These are phyloP conservation scores for Plasmodium gallinaceum DNA, from an alignment of 169 alveolate species.

Conservation along the genomic window DNA sequence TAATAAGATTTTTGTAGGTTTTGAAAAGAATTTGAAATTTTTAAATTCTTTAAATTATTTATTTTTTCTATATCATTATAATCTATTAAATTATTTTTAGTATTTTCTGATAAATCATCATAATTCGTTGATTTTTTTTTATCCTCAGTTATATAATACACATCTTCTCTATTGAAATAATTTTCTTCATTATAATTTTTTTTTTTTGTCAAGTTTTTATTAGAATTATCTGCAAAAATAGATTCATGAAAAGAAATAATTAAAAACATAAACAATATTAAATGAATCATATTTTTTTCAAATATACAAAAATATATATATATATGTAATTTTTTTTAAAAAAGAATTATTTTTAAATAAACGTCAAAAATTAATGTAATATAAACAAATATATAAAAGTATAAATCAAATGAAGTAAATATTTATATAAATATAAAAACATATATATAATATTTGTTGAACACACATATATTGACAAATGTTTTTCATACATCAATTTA, in stretches of 20 bases:
- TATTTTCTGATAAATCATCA: slow-evolving; percentile 22
- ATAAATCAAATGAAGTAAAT: not conserved
- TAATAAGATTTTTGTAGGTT: slow-evolving; percentile 23
- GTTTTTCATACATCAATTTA: too few species aligned
- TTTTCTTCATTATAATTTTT: slow-evolving; percentile 16
- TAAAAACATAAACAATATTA: not conserved
- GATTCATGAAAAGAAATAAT: not conserved
- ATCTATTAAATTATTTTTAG: slow-evolving; percentile 21
- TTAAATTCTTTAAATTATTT: slow-evolving; percentile 29
- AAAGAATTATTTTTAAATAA: not conserved
- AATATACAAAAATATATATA: not conserved
- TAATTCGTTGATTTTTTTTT: not conserved
- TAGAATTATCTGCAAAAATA: not conserved
- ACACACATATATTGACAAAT: too few species aligned
- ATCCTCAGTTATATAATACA: not conserved
- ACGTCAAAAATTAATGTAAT: not conserved
- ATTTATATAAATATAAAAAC: not conserved
- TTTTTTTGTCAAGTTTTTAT: not conserved
- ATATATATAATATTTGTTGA: not conserved
- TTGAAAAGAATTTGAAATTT: slow-evolving; percentile 9
- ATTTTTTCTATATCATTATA: slow-evolving; percentile 12
- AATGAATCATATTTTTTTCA: not conserved
- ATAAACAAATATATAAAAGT: not conserved
- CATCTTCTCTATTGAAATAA: not conserved
- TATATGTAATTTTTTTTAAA: not conserved